Evolutionary conservation across 1,139 yeast genomes (phyloP).

Genomic region (Groenewaldozyma auringiensis): DNA sequence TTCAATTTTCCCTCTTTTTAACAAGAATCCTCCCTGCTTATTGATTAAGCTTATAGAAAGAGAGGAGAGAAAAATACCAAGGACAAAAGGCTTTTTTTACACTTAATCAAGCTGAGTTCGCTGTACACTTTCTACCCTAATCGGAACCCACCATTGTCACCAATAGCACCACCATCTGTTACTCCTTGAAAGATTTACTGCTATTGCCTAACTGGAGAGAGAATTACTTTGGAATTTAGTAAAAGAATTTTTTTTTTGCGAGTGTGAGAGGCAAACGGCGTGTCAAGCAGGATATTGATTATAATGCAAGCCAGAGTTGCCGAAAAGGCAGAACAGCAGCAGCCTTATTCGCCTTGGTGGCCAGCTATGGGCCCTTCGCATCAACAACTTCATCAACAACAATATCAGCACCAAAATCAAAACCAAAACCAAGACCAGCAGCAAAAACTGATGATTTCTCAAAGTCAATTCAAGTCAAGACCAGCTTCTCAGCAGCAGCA

Average conservation of each 20-base stretch:
- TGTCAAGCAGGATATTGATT: neutral
- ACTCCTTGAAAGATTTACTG: neutral
- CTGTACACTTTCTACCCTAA: neutral
- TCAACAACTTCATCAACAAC: no score
- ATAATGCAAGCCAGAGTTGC: neutral
- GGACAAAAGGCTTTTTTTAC: neutral
- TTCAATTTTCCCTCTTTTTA: neutral
- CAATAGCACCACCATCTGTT: no score
- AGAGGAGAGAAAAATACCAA: neutral
- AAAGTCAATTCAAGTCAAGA: neutral
- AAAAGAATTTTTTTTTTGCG: neutral
- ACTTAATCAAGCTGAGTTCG: neutral
- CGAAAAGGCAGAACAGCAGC: conserved; percentile 1
- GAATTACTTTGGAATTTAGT: neutral
- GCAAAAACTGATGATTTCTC: neutral
- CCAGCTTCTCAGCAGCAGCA: neutral
- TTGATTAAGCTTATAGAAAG: neutral
- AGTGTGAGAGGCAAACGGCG: neutral
- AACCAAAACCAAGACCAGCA: no score
- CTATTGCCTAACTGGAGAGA: neutral
- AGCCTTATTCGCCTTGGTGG: conserved; percentile 2
- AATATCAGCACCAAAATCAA: no score
- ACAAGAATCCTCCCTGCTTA: neutral
- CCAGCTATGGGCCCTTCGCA: neutral
- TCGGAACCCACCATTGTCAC: neutral